Conservation (phyloP, 305 asterid species). For the Coffea humblotiana region DNA sequence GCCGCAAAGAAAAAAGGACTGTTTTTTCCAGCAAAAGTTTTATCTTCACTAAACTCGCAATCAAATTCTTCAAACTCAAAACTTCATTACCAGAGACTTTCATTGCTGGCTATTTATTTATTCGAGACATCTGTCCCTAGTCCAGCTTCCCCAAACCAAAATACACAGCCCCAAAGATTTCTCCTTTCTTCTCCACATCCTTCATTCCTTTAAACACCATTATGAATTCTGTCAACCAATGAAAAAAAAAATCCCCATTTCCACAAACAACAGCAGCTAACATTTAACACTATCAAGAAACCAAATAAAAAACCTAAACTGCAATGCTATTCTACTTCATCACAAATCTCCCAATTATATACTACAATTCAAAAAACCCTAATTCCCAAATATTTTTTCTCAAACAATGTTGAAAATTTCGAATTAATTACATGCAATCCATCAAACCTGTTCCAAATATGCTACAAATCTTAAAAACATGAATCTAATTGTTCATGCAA, state of each 20-base stretch:
- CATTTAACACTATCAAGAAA: neutral
- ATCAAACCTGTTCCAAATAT: neutral
- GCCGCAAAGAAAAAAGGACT: neutral
- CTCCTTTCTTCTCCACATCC: neutral
- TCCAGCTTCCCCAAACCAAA: neutral
- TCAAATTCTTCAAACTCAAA: neutral
- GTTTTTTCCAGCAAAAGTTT: neutral
- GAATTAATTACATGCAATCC: neutral
- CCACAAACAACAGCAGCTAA: neutral
- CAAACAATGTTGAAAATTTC: neutral
- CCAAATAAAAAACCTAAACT: neutral
- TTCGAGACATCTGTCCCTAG: neutral
- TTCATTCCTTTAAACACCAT: neutral
- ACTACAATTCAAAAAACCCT: constrained; percentile 6
- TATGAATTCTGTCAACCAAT: neutral
- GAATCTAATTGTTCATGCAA: neutral
- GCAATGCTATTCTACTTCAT: neutral
- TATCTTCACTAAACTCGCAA: neutral
- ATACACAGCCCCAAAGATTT: neutral
- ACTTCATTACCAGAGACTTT: neutral
- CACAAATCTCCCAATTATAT: neutral
- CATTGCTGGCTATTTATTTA: neutral
- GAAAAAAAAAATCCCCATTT: neutral
- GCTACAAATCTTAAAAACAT: constrained; percentile 2
- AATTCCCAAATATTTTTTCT: neutral